A percentile compares a stretch with the other conserved stretches of the same genome.
These are phyloP conservation scores for Fusarium miscanthi DNA, from an alignment of 2,329 filamentous ascomycete species.

Conservation along the genomic window DNA sequence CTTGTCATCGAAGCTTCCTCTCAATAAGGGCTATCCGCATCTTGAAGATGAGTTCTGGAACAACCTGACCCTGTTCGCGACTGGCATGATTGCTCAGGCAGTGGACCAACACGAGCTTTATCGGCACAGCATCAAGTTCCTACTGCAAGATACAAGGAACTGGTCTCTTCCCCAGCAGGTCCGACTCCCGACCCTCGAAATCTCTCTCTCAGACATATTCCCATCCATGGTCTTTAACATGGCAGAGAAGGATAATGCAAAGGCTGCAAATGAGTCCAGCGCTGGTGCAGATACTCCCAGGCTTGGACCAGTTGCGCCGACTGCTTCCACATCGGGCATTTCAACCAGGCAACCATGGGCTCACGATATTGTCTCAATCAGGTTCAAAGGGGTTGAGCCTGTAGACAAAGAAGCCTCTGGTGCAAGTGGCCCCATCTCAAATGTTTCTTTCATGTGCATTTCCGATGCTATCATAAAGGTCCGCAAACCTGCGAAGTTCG, in stretches of 20 bases:
- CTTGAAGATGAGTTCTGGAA: slow-evolving; percentile 64
- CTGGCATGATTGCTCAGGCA: slow-evolving; percentile 63
- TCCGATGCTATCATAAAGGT: slow-evolving; percentile 68
- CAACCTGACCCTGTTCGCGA: slow-evolving; percentile 61
- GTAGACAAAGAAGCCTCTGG: slow-evolving; percentile 25
- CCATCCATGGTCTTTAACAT: slow-evolving; percentile 50
- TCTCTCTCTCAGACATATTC: slow-evolving; percentile 61
- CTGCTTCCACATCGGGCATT: slow-evolving; percentile 24
- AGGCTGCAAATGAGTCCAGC: slow-evolving; percentile 9
- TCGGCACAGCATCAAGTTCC: slow-evolving; percentile 56
- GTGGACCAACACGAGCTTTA: slow-evolving; percentile 62
- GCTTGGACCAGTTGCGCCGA: slow-evolving; percentile 41
- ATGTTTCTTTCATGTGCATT: slow-evolving; percentile 51
- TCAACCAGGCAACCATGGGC: slow-evolving; percentile 63
- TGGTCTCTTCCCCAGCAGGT: slow-evolving; percentile 56
- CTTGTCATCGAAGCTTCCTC: slow-evolving; percentile 55
- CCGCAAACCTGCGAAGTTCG: slow-evolving; percentile 64
- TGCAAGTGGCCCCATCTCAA: slow-evolving; percentile 10
- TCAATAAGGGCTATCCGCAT: slow-evolving; percentile 57
- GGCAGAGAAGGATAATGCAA: slow-evolving; percentile 29
- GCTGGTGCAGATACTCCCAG: slow-evolving; percentile 24
- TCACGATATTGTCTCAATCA: slow-evolving; percentile 67
- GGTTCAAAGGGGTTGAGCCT: slow-evolving; percentile 61
- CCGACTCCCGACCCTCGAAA: slow-evolving; percentile 60
- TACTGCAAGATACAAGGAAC: slow-evolving; percentile 49